These are phyloP conservation scores for Penstemon newberryi DNA, from an alignment of 257 asterid genomes.

Conservation along the genomic window DNA sequence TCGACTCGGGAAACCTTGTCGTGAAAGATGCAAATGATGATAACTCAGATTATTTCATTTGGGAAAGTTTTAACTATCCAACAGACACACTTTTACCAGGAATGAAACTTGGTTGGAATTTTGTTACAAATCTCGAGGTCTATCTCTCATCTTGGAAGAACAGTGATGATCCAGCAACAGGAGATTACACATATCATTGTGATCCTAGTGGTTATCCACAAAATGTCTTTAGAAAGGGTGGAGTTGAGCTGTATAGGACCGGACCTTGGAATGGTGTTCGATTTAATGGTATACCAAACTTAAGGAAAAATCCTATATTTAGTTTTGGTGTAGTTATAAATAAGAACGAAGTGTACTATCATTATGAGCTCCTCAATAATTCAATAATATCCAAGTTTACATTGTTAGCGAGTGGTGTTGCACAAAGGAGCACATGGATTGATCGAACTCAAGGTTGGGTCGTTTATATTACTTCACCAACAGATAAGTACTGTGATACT, in stretches of 20 bases:
- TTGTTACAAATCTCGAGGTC: too few species aligned
- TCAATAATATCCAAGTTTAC: neutral
- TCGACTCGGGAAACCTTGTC: too few species aligned
- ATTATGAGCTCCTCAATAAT: neutral
- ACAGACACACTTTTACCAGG: too few species aligned
- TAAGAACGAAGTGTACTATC: neutral
- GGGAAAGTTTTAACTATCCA: too few species aligned
- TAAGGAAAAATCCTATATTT: constrained; percentile 12
- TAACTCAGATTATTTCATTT: too few species aligned
- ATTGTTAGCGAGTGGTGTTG: neutral
- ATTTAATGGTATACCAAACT: constrained; percentile 20
- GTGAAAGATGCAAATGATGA: too few species aligned
- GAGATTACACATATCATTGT: constrained; percentile 13
- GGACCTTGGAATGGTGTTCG: constrained; percentile 27
- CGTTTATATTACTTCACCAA: neutral
- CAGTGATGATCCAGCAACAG: too few species aligned
- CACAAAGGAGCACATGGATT: neutral
- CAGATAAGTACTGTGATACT: neutral
- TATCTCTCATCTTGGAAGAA: too few species aligned
- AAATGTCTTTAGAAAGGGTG: constrained; percentile 21
- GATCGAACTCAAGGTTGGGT: neutral
- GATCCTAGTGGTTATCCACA: constrained; percentile 29
- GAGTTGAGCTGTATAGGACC: constrained; percentile 4
- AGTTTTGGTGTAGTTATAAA: neutral
- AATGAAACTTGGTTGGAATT: too few species aligned